Evolutionary conservation across 148 eudicot genomes (phyloP), one percentile per base, ranked within the genome.

Genomic region (Vaccinium vitisidaea): DNA sequence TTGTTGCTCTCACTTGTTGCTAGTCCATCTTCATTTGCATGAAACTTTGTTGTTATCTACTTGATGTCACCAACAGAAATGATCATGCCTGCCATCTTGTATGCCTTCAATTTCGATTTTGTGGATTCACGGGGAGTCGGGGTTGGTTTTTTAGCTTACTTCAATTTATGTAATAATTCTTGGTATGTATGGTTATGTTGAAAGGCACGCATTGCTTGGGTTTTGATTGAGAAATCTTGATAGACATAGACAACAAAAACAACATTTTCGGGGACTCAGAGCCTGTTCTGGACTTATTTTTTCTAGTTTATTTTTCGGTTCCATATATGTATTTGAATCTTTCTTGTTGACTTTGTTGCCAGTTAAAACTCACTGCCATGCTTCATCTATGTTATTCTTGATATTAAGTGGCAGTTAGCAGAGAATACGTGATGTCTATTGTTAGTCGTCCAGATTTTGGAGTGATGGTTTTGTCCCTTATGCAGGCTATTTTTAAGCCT

Each of bases 401-500:
- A 61, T 39, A 15, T 21, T 21, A 7, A 70, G 56, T 75, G 13
- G 63, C 52, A 74, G 39, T 49, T 56, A 39, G 61, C 61, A 65
- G n/a, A 11, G 77, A 74, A 48, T 52, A 81, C 49, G 30, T 69
- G 70, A 15, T 75, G 70, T 88, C 53, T 54, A 56, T 46, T 75
- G 56, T 56, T 1, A 65, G 55, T 59, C 4, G n/a, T 63, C 61
- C 36, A 87, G 70, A 56, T 43, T 82, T 43, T 32, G 52, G 77
- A 54, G 73, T 27, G 52, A 48, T 10, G 18, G 32, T 27, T 50
- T 50, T 61, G 49, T 23, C 71, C 71, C 14, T 84, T 84, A 23
- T 89, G 85, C 92, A 97, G 99, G 96, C 98, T 78, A 91, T 89
- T 77, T 97, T 92, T 88, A 93, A 92, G 88, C 96, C 98, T 87